Percentiles rank a stretch among this genome's conserved stretches.
Conservation (phyloP, 352 stramenopile species). For the Phytophthora quininea region DNA sequence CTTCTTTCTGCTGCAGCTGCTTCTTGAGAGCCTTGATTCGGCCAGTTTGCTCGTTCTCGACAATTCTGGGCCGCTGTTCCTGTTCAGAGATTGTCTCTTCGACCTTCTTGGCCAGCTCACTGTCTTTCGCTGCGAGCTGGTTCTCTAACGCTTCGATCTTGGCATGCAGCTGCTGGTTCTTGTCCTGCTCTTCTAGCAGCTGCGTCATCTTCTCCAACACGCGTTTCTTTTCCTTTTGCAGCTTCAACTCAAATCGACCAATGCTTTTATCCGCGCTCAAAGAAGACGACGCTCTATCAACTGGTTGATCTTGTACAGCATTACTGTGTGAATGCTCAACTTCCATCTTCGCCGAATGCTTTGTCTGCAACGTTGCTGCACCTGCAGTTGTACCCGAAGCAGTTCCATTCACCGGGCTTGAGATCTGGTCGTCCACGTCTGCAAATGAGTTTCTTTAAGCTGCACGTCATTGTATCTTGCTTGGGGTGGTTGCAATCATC, state of each 20-base stretch:
- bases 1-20: constrained; percentile 41
- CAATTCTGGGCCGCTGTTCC: constrained; percentile 22
- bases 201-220: constrained; percentile 75
- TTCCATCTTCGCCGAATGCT: too few relatives aligned
- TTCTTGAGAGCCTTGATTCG: constrained; percentile 35
- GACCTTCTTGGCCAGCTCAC: constrained; percentile 23
- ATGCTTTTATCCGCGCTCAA: too few relatives aligned
- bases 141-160: constrained; percentile 46
- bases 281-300: too few relatives aligned
- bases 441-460: too few relatives aligned
- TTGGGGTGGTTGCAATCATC: too few relatives aligned
- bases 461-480: too few relatives aligned
- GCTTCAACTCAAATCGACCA: constrained; percentile 42
- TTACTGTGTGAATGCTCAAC: neutral
- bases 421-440: too few relatives aligned
- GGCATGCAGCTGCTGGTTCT: constrained; percentile 61
- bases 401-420: too few relatives aligned
- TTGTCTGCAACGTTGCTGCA: too few relatives aligned
- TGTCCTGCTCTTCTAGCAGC: constrained; percentile 68
- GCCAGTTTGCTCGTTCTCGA: constrained; percentile 35
- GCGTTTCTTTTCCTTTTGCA: constrained; percentile 75
- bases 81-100: constrained; percentile 19
- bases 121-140: constrained; percentile 39
- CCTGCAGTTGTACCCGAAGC: too few relatives aligned
- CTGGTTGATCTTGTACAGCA: constrained; percentile 8